Percentiles rank a stretch among this genome's conserved stretches.
Conservation (phyloP, 306 rosid genomes). For the Begonia fuchsioides region DNA sequence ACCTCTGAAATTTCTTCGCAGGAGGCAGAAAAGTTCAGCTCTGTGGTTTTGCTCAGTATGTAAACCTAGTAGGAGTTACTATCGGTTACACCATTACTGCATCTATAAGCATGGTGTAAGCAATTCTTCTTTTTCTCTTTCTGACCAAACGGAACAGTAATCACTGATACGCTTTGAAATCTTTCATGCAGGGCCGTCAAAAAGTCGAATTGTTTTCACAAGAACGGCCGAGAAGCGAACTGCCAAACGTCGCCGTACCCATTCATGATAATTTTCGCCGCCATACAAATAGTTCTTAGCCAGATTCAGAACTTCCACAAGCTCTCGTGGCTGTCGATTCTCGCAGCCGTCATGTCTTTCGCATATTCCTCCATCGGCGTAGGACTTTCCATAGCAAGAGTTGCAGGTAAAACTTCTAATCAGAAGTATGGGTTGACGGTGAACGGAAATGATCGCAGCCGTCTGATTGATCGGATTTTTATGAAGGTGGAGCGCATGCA, state of each 20-base stretch:
- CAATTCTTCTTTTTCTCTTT: no score
- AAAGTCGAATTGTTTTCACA: constrained; percentile 77
- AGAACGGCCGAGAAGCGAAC: constrained; percentile 47
- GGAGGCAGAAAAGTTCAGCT: constrained; percentile 75
- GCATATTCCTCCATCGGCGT: constrained; percentile 87
- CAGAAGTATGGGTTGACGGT: no score
- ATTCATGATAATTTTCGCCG: constrained; percentile 55
- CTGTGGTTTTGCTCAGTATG: constrained; percentile 85
- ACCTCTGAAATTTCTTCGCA: constrained; percentile 1
- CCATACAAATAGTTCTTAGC: constrained; percentile 62
- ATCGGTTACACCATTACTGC: constrained; percentile 95
- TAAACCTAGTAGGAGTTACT: constrained; percentile 65
- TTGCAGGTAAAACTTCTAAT: constrained; percentile 18
- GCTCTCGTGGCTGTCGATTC: constrained; percentile 84
- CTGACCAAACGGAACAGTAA: no score
- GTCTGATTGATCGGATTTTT: neutral
- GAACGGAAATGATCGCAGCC: no score
- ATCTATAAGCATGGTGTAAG: constrained; percentile 87
- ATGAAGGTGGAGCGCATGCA: constrained; percentile 23
- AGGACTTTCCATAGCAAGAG: constrained; percentile 71
- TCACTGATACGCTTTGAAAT: no score
- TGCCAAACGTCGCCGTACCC: constrained; percentile 53
- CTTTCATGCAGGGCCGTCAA: constrained; percentile 55
- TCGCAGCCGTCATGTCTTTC: constrained; percentile 98
- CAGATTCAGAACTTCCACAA: constrained; percentile 78